Percentiles rank a stretch among this genome's conserved stretches.
phyloP scores from a whole-genome alignment of 306 rosid genomes.

The Cucurbita maxima region DNA sequence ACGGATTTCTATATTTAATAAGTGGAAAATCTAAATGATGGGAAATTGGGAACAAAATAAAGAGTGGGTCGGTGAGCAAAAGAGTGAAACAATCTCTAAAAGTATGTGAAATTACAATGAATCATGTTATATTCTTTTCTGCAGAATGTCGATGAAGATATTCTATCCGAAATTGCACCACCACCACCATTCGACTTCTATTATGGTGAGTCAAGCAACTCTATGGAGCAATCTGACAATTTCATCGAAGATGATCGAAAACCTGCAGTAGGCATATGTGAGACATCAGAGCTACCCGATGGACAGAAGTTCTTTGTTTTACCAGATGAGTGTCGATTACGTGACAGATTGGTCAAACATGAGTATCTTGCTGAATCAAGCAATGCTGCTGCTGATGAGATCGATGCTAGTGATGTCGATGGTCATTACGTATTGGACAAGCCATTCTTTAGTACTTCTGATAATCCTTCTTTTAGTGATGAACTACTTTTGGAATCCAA shows the following conservation, averaged over 20 bases:
- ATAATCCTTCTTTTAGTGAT: constrained; percentile 16
- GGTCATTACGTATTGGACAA: constrained; percentile 12
- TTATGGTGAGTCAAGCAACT: constrained; percentile 53
- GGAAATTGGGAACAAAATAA: not conserved
- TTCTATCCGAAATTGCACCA: constrained; percentile 15
- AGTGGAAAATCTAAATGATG: not conserved
- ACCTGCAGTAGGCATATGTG: constrained; percentile 18
- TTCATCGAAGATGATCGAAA: constrained; percentile 23
- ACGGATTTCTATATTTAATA: not conserved
- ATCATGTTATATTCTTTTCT: not conserved
- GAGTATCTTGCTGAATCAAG: constrained; percentile 24
- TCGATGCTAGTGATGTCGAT: constrained; percentile 12
- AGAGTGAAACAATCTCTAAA: not conserved
- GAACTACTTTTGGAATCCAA: constrained; percentile 51
- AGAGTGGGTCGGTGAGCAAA: not conserved
- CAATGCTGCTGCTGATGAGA: constrained; percentile 4
- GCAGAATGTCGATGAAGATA: constrained; percentile 26
- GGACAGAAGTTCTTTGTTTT: constrained; percentile 11
- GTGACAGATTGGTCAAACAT: constrained; percentile 13
- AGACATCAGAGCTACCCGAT: constrained; percentile 12
- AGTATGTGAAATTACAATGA: no score
- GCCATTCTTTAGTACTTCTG: constrained; percentile 17
- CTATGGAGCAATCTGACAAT: constrained; percentile 21
- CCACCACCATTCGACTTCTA: constrained; percentile 19
- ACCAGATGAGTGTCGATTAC: constrained; percentile 23